Base-by-base conservation (phyloP, 805 yeast genomes). In the Ogataea pignaliae region DNA sequence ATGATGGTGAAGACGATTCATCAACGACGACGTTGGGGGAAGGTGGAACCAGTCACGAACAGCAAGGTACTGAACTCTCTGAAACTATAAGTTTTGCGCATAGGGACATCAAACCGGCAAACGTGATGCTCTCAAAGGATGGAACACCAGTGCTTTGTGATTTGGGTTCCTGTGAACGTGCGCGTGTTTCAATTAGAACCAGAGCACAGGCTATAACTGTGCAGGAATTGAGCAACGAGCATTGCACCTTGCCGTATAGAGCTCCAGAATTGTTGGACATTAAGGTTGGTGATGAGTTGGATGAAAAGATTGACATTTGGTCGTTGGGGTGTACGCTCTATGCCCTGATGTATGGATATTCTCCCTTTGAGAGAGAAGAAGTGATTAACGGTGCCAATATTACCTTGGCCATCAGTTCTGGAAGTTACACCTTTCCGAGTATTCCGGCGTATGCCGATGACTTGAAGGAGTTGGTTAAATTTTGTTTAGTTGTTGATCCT, bases 251-350 rank as follows among this genome's bases (percentile, higher is more conserved):
- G 42, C 88, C 95, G 1, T 91, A 85, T 61, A 70, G 95, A 34
- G 96, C 97, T 0, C 98, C 98, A 0, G 98, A 90, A 59, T 69
- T 91, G 37, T 66, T 90, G 45, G 91, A 88, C 56, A 84, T 88
- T 33, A 78, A 78, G 36, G 75, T 87, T 1, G 83, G 84, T 35
- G 63, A 77, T n/a, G 64, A 64, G 6, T 71, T 90, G 37, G 80
- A 81, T 49, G 95, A 87, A 55, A 76, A 77, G 46, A 81, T 85
- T 3, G 98, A 90, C 62, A 78, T 91, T 21, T 90, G 98, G 98
- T 84, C 95, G 3, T 63, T 90, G 28, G 98, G 98, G 0, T 88
- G 97, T 57, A 71, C 88, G 1, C 60, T 88, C 14, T 90, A 86
- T 62, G 79, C 89, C 1, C 65, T 87, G 51, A 72, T 91, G 62